phyloP scores from a whole-genome alignment of 495 filamentous ascomycete species.

The Stereocaulon alpinum region DNA sequence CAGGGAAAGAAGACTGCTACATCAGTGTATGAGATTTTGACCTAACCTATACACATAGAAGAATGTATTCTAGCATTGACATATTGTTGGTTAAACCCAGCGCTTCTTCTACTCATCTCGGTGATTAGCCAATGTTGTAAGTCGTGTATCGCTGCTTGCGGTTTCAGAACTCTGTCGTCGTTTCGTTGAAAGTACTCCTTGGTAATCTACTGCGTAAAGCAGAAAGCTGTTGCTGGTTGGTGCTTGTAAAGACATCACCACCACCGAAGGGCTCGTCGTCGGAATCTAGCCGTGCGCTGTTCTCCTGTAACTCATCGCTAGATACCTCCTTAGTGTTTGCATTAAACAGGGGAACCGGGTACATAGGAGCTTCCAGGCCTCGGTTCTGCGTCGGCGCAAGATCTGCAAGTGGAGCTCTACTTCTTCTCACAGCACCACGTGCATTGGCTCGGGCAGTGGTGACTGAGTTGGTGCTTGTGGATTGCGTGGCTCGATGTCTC shows the following conservation, averaged over 20 bases:
- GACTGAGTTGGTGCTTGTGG: background rate
- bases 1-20: too few relatives aligned
- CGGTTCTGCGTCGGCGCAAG: constrained; percentile 2
- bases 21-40: too few relatives aligned
- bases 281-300: background rate
- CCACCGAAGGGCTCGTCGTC: constrained; percentile 17
- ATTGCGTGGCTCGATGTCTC: background rate
- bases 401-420: constrained; percentile 2
- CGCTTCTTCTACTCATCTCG: background rate
- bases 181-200: background rate
- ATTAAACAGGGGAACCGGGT: background rate
- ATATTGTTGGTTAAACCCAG: too few relatives aligned
- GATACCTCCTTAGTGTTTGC: background rate
- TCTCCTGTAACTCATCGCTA: background rate
- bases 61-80: background rate
- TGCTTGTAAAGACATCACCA: constrained; percentile 19
- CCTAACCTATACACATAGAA: too few relatives aligned
- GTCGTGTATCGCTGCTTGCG: background rate
- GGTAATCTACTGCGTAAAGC: background rate
- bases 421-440: background rate
- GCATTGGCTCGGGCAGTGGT: background rate
- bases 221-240: constrained; percentile 12
- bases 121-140: background rate
- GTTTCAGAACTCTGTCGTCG: constrained; percentile 10
- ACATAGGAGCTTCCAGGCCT: background rate